Evolutionary conservation across 805 yeast species (phyloP).

Genomic region (Candida argentea): DNA sequence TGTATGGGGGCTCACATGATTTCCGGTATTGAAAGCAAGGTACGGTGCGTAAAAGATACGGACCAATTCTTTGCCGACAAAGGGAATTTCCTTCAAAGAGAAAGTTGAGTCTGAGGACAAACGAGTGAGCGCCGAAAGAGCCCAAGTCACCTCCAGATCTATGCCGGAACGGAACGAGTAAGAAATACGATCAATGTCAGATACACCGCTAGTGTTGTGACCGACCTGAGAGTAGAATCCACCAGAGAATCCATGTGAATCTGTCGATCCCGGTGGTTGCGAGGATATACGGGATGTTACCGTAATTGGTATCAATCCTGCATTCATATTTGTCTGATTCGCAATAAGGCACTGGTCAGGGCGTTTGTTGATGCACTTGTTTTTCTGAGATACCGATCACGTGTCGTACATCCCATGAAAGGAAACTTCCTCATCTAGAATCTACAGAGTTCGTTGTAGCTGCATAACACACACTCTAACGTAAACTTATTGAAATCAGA

Average conservation of each 20-base stretch:
- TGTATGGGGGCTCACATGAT: constrained; percentile 9
- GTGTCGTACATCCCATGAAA: too few species aligned
- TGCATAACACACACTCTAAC: too few species aligned
- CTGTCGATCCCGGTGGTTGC: not conserved
- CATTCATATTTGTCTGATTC: not conserved
- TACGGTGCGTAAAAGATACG: constrained; percentile 26
- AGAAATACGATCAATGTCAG: constrained; percentile 53
- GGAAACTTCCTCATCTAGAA: too few species aligned
- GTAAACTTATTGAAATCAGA: too few species aligned
- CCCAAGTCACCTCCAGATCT: constrained; percentile 62
- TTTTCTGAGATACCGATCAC: too few species aligned
- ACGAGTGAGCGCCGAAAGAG: constrained; percentile 44
- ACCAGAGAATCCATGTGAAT: constrained; percentile 5
- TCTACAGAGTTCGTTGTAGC: too few species aligned
- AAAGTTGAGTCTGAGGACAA: constrained; percentile 20
- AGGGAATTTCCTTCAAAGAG: constrained; percentile 30
- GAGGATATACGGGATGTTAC: constrained; percentile 1
- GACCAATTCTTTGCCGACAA: constrained; percentile 32
- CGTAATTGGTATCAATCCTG: constrained; percentile 1
- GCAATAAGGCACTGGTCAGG: too few species aligned
- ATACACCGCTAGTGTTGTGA: constrained; percentile 43
- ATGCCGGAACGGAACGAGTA: constrained; percentile 62
- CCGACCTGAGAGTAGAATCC: constrained; percentile 11
- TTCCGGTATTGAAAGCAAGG: constrained; percentile 12
- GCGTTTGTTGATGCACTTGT: too few species aligned